phyloP scores from a whole-genome alignment of 306 rosid genomes.

The Casuarina glauca region DNA sequence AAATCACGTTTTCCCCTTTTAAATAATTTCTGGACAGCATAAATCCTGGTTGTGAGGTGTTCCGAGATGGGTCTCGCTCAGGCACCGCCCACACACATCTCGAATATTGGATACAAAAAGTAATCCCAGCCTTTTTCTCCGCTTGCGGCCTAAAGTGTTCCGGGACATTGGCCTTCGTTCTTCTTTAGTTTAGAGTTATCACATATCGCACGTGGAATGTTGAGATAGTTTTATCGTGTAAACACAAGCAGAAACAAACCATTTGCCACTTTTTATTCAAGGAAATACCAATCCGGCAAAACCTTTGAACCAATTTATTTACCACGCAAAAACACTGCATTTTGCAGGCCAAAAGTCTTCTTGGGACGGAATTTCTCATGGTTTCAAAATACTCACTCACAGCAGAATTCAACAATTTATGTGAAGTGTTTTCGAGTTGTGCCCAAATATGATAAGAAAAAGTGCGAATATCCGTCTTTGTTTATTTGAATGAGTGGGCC shows the following conservation, averaged over 20 bases:
- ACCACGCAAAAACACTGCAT: too few relatives aligned
- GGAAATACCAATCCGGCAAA: neutral
- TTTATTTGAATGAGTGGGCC: constrained; percentile 15
- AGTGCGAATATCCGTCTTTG: neutral
- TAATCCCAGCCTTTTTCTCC: neutral
- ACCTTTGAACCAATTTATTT: too few relatives aligned
- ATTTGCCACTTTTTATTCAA: neutral
- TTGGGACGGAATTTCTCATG: neutral
- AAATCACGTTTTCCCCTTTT: neutral
- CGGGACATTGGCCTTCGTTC: neutral
- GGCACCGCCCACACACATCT: constrained; percentile 6
- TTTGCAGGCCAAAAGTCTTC: neutral
- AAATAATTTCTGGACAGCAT: neutral
- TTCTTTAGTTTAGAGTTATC: neutral
- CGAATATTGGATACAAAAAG: neutral
- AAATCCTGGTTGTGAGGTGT: neutral
- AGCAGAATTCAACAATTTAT: neutral
- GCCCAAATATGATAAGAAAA: neutral
- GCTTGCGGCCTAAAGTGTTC: neutral
- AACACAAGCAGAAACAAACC: neutral
- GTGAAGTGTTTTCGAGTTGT: neutral
- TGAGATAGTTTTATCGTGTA: neutral
- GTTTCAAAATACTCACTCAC: neutral
- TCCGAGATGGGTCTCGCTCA: constrained; percentile 10
- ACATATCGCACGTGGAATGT: constrained; percentile 11